A percentile compares a stretch with the other conserved stretches of the same genome.
These are phyloP conservation scores for Pisolithus tinctorius DNA, from an alignment of 768 basidiomycete genomes.

Conservation along the genomic window DNA sequence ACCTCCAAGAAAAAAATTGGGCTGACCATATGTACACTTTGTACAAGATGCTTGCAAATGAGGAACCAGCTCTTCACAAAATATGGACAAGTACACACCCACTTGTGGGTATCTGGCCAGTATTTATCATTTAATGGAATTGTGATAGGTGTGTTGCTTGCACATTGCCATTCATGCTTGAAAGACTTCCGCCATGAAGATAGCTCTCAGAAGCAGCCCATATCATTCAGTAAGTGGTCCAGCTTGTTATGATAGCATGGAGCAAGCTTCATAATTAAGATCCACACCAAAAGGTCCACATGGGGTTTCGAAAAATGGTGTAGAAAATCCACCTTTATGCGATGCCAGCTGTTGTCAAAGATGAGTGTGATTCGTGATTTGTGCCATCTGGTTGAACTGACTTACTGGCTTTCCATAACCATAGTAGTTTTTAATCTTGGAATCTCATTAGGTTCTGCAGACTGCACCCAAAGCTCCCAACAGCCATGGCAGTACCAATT, in stretches of 20 bases:
- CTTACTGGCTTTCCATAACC: too few species aligned
- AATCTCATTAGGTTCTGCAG: too few species aligned
- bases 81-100: constrained; percentile 16
- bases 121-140: too few species aligned
- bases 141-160: too few species aligned
- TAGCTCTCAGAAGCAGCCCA: background rate
- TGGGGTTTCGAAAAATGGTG: background rate
- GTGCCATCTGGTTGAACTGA: too few species aligned
- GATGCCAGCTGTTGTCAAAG: background rate
- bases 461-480: too few species aligned
- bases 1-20: constrained; percentile 16
- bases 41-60: constrained; percentile 17
- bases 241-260: background rate
- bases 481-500: too few species aligned
- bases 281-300: background rate
- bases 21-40: constrained; percentile 6
- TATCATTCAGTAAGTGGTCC: constrained; percentile 4
- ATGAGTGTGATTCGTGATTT: too few species aligned
- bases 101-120: constrained; percentile 5
- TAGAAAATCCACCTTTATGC: too few species aligned
- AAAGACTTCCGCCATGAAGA: constrained; percentile 3
- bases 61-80: constrained; percentile 15
- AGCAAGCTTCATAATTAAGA: background rate
- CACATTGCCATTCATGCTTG: constrained; percentile 3
- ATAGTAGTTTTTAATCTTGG: too few species aligned